These are phyloP conservation scores for Tetrahymena elliotti DNA, from an alignment of 73 alveolate genomes.

Conservation along the genomic window DNA sequence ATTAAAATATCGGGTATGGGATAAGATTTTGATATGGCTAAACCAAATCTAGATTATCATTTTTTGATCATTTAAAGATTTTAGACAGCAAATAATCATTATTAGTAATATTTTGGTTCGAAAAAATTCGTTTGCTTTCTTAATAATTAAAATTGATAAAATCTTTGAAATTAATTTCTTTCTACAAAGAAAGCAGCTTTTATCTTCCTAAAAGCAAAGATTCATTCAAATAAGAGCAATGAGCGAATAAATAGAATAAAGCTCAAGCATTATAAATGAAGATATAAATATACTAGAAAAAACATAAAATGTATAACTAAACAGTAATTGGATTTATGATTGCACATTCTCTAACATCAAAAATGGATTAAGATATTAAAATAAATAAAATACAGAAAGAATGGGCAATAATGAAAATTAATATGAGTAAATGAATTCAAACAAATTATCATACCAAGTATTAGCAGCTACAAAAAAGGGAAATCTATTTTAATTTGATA, in stretches of 20 bases:
- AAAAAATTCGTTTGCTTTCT: too few relatives aligned
- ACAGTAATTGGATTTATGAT: not conserved
- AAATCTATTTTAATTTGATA: not conserved
- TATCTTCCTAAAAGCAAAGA: not conserved
- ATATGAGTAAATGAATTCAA: not conserved
- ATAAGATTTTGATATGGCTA: too few relatives aligned
- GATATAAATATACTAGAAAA: not conserved
- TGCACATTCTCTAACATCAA: not conserved
- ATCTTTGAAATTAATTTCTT: too few relatives aligned
- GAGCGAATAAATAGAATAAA: not conserved
- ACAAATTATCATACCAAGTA: not conserved
- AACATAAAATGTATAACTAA: not conserved
- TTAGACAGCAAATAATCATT: too few relatives aligned
- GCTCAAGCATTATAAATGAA: not conserved
- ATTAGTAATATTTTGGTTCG: too few relatives aligned
- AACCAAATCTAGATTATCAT: too few relatives aligned
- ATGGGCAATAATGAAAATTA: not conserved
- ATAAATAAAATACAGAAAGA: not conserved
- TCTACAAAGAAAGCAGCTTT: not conserved
- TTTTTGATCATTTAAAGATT: too few relatives aligned
- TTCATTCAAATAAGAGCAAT: not conserved
- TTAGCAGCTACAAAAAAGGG: not conserved
- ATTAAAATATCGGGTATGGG: too few relatives aligned
- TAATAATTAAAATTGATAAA: not conserved
- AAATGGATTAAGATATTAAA: not conserved